A percentile compares a stretch with the other conserved stretches of the same genome.
These are phyloP conservation scores for Viola odorata DNA, from an alignment of 345 rosid genomes.

Conservation along the genomic window DNA sequence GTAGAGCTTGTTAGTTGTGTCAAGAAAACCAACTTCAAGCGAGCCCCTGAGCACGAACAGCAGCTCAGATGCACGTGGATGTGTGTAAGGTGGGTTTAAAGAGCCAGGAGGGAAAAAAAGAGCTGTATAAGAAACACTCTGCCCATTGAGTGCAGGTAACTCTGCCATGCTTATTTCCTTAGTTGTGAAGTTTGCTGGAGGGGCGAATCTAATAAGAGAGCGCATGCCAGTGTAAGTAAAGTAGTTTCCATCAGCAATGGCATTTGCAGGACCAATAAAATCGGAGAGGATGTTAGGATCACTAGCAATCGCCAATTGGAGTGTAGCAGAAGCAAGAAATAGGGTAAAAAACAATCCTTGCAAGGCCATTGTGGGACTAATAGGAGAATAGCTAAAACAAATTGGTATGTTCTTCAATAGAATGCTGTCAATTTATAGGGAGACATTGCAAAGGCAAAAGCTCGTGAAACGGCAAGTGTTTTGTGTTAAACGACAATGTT, in stretches of 20 bases:
- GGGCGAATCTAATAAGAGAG: background rate
- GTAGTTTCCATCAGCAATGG: slow-evolving; percentile 7
- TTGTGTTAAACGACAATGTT: too few relatives aligned
- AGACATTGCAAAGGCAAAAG: too few relatives aligned
- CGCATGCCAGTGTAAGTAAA: slow-evolving; percentile 12
- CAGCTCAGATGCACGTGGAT: slow-evolving; percentile 19
- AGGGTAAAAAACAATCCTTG: background rate
- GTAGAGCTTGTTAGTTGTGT: slow-evolving; percentile 5
- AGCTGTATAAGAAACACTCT: slow-evolving; percentile 17
- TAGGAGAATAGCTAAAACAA: too few relatives aligned
- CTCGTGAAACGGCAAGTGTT: too few relatives aligned
- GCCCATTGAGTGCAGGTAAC: slow-evolving; percentile 18
- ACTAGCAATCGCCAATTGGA: slow-evolving; percentile 1
- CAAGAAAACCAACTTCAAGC: slow-evolving; percentile 6
- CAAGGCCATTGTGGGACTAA: too few relatives aligned
- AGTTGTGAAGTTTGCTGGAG: background rate
- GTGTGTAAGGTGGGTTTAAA: slow-evolving; percentile 16
- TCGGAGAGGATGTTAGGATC: slow-evolving; percentile 17
- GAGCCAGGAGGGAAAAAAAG: slow-evolving; percentile 8
- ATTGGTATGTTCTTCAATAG: too few relatives aligned
- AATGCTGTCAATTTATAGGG: too few relatives aligned
- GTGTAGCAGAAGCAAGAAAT: background rate
- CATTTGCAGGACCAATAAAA: slow-evolving; percentile 7
- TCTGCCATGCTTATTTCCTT: slow-evolving; percentile 16
- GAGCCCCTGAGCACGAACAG: slow-evolving; percentile 9